Evolutionary conservation across 371 early-diverging fungal genomes (phyloP).

Genomic region (Coemansia sp.): DNA sequence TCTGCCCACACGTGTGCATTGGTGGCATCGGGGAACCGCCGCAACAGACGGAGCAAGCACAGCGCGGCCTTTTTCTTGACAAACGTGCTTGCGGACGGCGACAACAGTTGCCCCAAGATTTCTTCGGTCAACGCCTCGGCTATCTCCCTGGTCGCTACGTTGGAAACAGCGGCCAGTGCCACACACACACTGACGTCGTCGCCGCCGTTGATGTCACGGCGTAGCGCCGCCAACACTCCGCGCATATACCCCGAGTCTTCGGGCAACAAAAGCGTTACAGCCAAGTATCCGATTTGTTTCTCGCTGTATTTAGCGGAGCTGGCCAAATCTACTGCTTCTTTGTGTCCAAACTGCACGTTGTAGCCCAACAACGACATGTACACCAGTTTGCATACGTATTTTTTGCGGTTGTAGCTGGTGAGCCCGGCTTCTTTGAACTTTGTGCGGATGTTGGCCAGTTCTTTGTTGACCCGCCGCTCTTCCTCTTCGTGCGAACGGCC

Average conservation of each 20-base stretch:
- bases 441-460: slow-evolving; percentile 95
- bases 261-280: slow-evolving; percentile 84
- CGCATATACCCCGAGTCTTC: slow-evolving; percentile 83
- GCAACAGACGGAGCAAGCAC: slow-evolving; percentile 81
- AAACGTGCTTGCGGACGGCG: slow-evolving; percentile 63
- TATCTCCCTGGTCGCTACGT: slow-evolving; percentile 90
- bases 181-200: slow-evolving; percentile 89
- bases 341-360: slow-evolving; percentile 96
- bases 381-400: slow-evolving; percentile 95
- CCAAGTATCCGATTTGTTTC: slow-evolving; percentile 96
- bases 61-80: slow-evolving; percentile 96
- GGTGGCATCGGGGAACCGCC: slow-evolving; percentile 88
- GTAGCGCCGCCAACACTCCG: slow-evolving; percentile 82
- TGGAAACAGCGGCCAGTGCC: slow-evolving; percentile 93
- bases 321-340: slow-evolving; percentile 92
- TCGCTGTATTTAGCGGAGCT: slow-evolving; percentile 89
- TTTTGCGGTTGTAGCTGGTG: slow-evolving; percentile 97
- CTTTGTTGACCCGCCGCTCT: slow-evolving; percentile 97
- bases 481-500: slow-evolving; percentile 95
- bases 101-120: slow-evolving; percentile 79
- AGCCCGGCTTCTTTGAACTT: slow-evolving; percentile 94
- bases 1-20: slow-evolving; percentile 89
- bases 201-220: slow-evolving; percentile 83
- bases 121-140: slow-evolving; percentile 81
- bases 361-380: slow-evolving; percentile 98